Base-by-base conservation (phyloP, 129 eudicot genomes). In the Mikania micrantha region DNA sequence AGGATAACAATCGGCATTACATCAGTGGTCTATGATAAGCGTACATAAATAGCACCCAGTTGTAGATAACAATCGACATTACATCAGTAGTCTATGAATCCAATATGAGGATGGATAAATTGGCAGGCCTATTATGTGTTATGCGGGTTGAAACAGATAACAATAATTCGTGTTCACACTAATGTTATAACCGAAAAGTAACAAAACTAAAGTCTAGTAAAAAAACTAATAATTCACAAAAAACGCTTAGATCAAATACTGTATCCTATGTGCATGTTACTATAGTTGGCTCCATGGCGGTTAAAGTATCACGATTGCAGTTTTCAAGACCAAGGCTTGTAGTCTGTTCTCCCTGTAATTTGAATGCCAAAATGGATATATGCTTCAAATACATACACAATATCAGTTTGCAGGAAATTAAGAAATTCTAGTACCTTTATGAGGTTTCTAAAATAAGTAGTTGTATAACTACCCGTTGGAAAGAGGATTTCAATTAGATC, bases 381-480 rank as follows among this genome's bases (percentile, higher is more conserved):
- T 35, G 73, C n/a, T 58, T 42, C 28, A 27, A 36, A 40, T 59
- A 41, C 34, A 48, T 5, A 35, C 50, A 38, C 67, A 7, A 15
- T 64, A 35, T 28, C 40, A 59, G 48, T 59, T 3, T 9, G 35
- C 3, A n/a, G 1, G 2, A 9, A n/a, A n/a, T n/a, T n/a, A n/a
- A 59, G 31, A 21, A 17, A 7, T 48, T 71, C 7, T 50, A 67
- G 52, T 59, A 89, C 99, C 97, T 90, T 90, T 9, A 85, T 76
- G 38, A 94, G 82, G 60, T 94, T 94, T 77, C 97, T 83, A 62
- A 94, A 85, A 70, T 79, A 94, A 15, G 99, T 86, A 13, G 95
- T 86, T 7, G 78, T 85, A 71, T 94, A 90, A 54, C 83, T 81
- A 74, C 95, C 95, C 1, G 97, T 64, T 21, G 99, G 99, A 72